Conservation (phyloP, 768 basidiomycete genomes). For the Collybia nuda region DNA sequence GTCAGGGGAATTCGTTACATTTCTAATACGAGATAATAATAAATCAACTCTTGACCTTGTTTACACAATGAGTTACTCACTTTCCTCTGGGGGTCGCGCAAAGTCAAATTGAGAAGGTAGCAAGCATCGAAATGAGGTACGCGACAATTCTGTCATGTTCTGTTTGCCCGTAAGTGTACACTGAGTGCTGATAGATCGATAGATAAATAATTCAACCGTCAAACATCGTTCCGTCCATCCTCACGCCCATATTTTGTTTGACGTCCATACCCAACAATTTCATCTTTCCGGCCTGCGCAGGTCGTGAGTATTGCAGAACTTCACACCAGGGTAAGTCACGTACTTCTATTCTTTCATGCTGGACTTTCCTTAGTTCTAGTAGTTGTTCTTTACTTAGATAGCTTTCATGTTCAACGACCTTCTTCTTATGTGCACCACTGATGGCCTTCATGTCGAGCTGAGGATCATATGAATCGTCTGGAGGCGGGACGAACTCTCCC, state of each 20-base stretch:
- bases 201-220: slow-evolving; percentile 32
- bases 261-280: slow-evolving; percentile 87
- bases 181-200: too few relatives aligned
- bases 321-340: slow-evolving; percentile 13
- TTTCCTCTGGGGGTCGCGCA: too few relatives aligned
- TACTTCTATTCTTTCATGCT: slow-evolving; percentile 84
- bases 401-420: slow-evolving; percentile 63
- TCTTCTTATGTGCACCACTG: slow-evolving; percentile 67
- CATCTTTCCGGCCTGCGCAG: slow-evolving; percentile 70
- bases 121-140: too few relatives aligned
- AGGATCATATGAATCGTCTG: slow-evolving; percentile 78
- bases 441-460: slow-evolving; percentile 81
- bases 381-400: slow-evolving; percentile 81
- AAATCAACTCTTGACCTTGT: too few relatives aligned
- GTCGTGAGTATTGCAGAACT: background rate
- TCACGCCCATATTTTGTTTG: slow-evolving; percentile 79
- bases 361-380: slow-evolving; percentile 76
- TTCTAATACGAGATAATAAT: too few relatives aligned
- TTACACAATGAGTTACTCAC: too few relatives aligned
- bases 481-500: slow-evolving; percentile 78
- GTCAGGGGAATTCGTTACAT: too few relatives aligned
- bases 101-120: too few relatives aligned
- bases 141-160: too few relatives aligned
- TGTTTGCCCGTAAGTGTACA: too few relatives aligned
- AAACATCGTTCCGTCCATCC: slow-evolving; percentile 77